A percentile compares a stretch with the other conserved stretches of the same genome.
Conservation (phyloP, 495 filamentous ascomycete genomes). For the Aspergillus sclerotioniger region DNA sequence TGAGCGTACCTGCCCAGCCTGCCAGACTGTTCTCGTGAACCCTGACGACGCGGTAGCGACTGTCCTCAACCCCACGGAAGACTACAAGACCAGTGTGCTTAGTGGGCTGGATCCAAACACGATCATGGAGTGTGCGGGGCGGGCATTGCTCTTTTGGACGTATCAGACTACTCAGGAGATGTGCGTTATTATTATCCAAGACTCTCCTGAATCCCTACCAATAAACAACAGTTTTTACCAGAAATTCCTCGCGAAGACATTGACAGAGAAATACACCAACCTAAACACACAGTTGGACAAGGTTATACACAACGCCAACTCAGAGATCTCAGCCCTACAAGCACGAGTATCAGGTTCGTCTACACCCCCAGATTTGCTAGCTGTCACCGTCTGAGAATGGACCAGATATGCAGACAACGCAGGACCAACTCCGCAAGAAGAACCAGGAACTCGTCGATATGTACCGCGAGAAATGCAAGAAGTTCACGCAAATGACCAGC, state of each 20-base stretch:
- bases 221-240: conserved; percentile 67
- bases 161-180: conserved; percentile 93
- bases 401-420: conserved; percentile 62
- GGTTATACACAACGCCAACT: conserved; percentile 76
- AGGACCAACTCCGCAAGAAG: conserved; percentile 67
- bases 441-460: conserved; percentile 71
- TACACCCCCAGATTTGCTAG: not conserved
- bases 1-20: conserved; percentile 76
- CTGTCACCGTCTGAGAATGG: conserved; percentile 7
- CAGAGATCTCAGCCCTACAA: conserved; percentile 68
- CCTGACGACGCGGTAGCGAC: conserved; percentile 77
- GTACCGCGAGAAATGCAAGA: conserved; percentile 70
- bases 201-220: conserved; percentile 10
- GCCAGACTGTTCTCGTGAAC: conserved; percentile 63
- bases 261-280: conserved; percentile 70
- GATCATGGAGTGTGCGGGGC: conserved; percentile 87
- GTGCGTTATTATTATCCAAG: conserved; percentile 39
- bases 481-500: conserved; percentile 75
- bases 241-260: conserved; percentile 66
- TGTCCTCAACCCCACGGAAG: conserved; percentile 80
- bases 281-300: conserved; percentile 76
- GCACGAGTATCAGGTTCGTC: conserved; percentile 54
- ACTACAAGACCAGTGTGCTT: conserved; percentile 89
- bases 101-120: conserved; percentile 79
- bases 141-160: conserved; percentile 82